These are phyloP conservation scores for Jackrogersella multiformis DNA, from an alignment of 495 filamentous ascomycete species.

Conservation along the genomic window DNA sequence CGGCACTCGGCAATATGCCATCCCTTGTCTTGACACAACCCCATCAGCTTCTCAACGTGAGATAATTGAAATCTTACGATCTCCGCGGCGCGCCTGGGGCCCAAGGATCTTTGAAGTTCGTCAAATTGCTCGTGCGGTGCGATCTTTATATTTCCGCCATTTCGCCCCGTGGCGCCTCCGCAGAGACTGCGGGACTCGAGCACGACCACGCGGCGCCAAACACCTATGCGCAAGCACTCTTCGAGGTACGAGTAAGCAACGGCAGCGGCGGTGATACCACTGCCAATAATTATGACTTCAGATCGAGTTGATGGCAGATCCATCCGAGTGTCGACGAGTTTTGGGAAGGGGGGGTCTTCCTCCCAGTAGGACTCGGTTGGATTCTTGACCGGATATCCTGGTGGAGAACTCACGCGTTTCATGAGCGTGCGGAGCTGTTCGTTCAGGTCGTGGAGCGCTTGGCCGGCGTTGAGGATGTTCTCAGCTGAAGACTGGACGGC, in stretches of 20 bases:
- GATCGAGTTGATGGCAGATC: conserved; percentile 51
- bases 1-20: conserved; percentile 42
- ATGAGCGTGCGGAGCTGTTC: conserved; percentile 26
- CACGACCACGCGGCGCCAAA: conserved; percentile 43
- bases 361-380: conserved; percentile 71
- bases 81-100: conserved; percentile 12
- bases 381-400: conserved; percentile 52
- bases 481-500: conserved; percentile 37
- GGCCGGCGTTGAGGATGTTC: conserved; percentile 12
- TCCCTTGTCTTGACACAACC: conserved; percentile 41
- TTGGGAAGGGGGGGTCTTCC: conserved; percentile 57
- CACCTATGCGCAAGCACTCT: background rate
- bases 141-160: conserved; percentile 55
- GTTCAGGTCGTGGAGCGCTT: conserved; percentile 10
- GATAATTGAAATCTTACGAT: conserved; percentile 49
- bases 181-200: conserved; percentile 52
- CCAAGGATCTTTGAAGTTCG: background rate
- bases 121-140: conserved; percentile 48
- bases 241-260: conserved; percentile 62
- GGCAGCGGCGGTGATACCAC: conserved; percentile 67
- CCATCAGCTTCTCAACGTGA: conserved; percentile 42
- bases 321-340: conserved; percentile 59
- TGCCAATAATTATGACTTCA: conserved; percentile 69
- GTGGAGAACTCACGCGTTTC: conserved; percentile 35
- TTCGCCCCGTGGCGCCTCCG: conserved; percentile 52